Base-by-base conservation (phyloP, 805 yeast species). In the Candida rishiriensis region DNA sequence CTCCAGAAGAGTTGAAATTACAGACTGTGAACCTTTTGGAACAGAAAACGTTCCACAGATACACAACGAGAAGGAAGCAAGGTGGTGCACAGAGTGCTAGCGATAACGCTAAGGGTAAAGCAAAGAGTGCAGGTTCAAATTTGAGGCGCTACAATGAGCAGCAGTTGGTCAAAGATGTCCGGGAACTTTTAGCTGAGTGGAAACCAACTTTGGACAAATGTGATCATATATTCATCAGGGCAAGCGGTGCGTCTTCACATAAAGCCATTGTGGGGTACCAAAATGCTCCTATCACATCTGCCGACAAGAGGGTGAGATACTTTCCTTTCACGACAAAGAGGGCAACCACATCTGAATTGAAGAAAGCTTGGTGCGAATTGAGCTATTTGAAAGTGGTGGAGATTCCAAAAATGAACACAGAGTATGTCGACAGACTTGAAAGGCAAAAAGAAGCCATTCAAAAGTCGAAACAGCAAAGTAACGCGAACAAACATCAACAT, bases 51-150 rank as follows among this genome's bases (percentile, higher is more conserved):
- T 88, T 87, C 63, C 99, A 91, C 62, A 73, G 98, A 52, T 93
- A 93, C 59, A 93, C 99, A 2, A 89, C 97, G 1, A 81, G 99
- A 69, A 76, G 97, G 51, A 93, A 93, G 59, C 99, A 93, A 64
- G 99, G 99, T 71, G 99, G 99, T 1, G 78, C 97, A 0, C 99
- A 93, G 61, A 79, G 90, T 51, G 90, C 97, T 1, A 84, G 79
- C 64, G 99, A 93, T 64, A 88, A 84, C 57, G 85, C 96, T 1
- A 79, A 85, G 52, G 98, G 99, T 3, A 91, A 90, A 61, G 98
- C 98, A 8, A 88, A 88, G 50, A 88, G 97, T 21, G 99, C 97
- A 0, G 99, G 99, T 41, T 85, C 97, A 1, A 79, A 81, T 42
- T 72, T 93, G 38, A 81, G 99, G 68, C 74, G 99, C 48, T 82